A percentile compares a stretch with the other conserved stretches of the same genome.
Evolutionary conservation across 179 eudicot genomes (phyloP).

Genomic region (Corrigiola litoralis): DNA sequence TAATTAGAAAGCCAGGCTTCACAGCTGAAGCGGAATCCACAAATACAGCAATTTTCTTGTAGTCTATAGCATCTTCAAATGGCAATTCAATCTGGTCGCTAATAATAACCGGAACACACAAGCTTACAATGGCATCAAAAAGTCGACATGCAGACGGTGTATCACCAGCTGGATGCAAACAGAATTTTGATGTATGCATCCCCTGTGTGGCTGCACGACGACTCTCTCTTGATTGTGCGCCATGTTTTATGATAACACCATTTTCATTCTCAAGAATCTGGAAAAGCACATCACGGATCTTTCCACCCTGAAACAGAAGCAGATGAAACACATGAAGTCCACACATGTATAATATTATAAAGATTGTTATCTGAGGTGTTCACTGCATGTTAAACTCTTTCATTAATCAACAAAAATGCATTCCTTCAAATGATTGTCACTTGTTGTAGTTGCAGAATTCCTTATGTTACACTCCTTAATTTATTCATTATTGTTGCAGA

Average conservation of each 20-base stretch:
- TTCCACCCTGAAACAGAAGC: constrained; percentile 69
- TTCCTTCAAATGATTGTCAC: neutral
- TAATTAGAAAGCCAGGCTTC: constrained; percentile 55
- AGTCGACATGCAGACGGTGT: constrained; percentile 92
- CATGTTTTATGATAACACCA: constrained; percentile 77
- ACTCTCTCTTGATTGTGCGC: constrained; percentile 89
- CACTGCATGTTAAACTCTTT: too few species aligned
- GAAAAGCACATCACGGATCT: constrained; percentile 76
- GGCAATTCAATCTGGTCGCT: constrained; percentile 87
- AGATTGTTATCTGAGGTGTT: too few species aligned
- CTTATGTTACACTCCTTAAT: neutral
- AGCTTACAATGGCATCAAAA: constrained; percentile 91
- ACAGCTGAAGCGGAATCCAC: constrained; percentile 67
- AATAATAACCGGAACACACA: constrained; percentile 80
- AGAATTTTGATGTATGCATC: constrained; percentile 86
- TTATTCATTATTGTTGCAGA: too few species aligned
- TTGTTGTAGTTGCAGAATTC: neutral
- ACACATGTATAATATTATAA: too few species aligned
- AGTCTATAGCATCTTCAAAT: constrained; percentile 84
- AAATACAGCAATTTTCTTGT: constrained; percentile 68
- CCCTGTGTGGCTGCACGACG: constrained; percentile 84
- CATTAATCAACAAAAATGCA: too few species aligned
- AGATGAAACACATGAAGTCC: constrained; percentile 3
- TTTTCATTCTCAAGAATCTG: constrained; percentile 70
- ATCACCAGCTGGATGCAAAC: constrained; percentile 95